These are phyloP conservation scores for Cladosporium sp. DNA, from an alignment of 2,329 filamentous ascomycete genomes.

Conservation along the genomic window DNA sequence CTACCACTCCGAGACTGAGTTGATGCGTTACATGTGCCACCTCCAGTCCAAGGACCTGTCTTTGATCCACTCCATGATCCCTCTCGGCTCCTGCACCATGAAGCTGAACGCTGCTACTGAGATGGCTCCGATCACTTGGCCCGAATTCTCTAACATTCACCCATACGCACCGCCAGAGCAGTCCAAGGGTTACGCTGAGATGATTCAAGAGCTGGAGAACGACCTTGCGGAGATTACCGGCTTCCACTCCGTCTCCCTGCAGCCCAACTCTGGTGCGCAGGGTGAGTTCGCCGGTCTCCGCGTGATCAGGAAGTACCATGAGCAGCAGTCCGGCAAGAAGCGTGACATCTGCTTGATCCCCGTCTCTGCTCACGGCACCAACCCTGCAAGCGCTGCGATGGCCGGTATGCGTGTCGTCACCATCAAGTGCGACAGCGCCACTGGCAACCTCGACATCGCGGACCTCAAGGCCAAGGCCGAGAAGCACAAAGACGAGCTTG, in stretches of 20 bases:
- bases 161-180: conserved; percentile 67
- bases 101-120: conserved; percentile 93
- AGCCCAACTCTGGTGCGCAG: conserved; percentile 94
- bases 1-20: conserved; percentile 90
- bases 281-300: conserved; percentile 90
- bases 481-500: conserved; percentile 79
- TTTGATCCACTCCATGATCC: conserved; percentile 95
- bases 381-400: conserved; percentile 93
- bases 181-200: conserved; percentile 62
- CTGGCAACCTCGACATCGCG: conserved; percentile 82
- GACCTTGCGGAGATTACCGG: conserved; percentile 82
- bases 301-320: conserved; percentile 80
- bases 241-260: conserved; percentile 83
- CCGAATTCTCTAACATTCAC: conserved; percentile 73
- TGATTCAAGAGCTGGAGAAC: conserved; percentile 68
- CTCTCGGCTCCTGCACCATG: conserved; percentile 96
- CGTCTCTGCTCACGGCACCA: conserved; percentile 92
- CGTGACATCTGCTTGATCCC: conserved; percentile 93
- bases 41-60: conserved; percentile 93
- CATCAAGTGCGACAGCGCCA: conserved; percentile 82
- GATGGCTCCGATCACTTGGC: conserved; percentile 81
- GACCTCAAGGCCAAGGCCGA: conserved; percentile 86
- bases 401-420: conserved; percentile 91
- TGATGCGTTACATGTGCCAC: conserved; percentile 89
- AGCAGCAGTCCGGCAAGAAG: conserved; percentile 62